These are phyloP conservation scores for Monosporascus sp. DNA, from an alignment of 2,329 filamentous ascomycete species.

Conservation along the genomic window DNA sequence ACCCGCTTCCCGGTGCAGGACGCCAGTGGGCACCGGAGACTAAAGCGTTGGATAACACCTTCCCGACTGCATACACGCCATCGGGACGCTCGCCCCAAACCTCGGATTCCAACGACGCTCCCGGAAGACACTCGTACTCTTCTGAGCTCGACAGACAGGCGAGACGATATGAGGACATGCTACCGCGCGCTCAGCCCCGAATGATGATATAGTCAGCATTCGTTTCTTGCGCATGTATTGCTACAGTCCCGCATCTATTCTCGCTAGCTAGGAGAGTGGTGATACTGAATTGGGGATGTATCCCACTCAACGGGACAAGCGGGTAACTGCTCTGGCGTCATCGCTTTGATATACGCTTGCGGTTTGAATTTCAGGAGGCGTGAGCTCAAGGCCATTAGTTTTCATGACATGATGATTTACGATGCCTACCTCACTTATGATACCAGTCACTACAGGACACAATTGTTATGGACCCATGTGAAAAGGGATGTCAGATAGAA, in stretches of 20 bases:
- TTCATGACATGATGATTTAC: background rate
- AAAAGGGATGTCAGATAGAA: too few relatives aligned
- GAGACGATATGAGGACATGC: conserved; percentile 53
- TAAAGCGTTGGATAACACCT: conserved; percentile 11
- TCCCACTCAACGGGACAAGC: background rate
- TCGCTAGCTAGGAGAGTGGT: background rate
- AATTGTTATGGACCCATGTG: background rate
- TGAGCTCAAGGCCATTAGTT: background rate
- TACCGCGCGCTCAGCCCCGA: conserved; percentile 44
- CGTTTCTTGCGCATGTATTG: background rate
- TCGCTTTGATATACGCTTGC: background rate
- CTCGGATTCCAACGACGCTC: conserved; percentile 12
- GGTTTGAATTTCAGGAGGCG: background rate
- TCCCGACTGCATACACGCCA: conserved; percentile 4
- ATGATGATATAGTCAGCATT: conserved; percentile 20
- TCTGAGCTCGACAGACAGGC: conserved; percentile 42
- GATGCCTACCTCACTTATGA: background rate
- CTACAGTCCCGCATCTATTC: background rate
- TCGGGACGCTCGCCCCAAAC: conserved; percentile 10
- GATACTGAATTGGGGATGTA: too few relatives aligned
- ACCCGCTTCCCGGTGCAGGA: conserved; percentile 43
- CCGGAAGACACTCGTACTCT: conserved; percentile 11
- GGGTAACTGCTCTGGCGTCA: background rate
- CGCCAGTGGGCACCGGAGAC: conserved; percentile 26
- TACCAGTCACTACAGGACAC: background rate